Base-by-base conservation (phyloP, 257 asterid genomes). In the Nicotiana undulata region DNA sequence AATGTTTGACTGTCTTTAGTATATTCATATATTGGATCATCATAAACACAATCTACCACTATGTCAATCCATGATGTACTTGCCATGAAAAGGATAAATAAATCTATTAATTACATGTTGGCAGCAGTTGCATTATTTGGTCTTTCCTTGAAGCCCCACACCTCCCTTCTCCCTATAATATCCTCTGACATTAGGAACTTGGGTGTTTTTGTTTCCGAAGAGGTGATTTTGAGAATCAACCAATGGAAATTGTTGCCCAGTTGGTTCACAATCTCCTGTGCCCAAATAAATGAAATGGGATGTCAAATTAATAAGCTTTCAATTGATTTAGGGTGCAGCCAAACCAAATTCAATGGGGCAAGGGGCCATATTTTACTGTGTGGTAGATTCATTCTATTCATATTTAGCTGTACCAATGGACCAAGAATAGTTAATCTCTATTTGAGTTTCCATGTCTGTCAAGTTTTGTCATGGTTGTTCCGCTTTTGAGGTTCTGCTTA, bases 401-500 rank as follows among this genome's bases (percentile, higher is more conserved):
- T 37, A 37, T 68, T 68, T 11, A 40, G 32, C 4, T 37, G 76
- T 11, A 68, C 31, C 32, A 37, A 20, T 68, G 55, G 26, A 37
- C 76, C 56, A 26, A 28, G n/a, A 68, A 11, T 68, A 40, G 56
- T 24, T 68, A 5, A 68, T 68, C 76, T 20, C 56, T 68, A 20
- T n/a, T 37, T 40, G 53, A 66, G 75, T 32, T 37, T 68, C 76
- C 76, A 68, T 68, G 56, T 20, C 76, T 37, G 56, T 68, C 20
- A 68, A n/a, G 76, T 68, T 68, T 44, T n/a, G 76, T 53, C 40
- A 68, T 67, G 55, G 76, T 40, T 18, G 61, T 55, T 40, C 76
- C 1, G n/a, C 55, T 37, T 37, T 34, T 11, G 20, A 37, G 34
- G 12, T 68, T 68, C 32, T 40, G n/a, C 77, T 13, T 68, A 40